Base-by-base conservation (phyloP, 139 green algal genomes). In the Limnomonas spitsbergensis region DNA sequence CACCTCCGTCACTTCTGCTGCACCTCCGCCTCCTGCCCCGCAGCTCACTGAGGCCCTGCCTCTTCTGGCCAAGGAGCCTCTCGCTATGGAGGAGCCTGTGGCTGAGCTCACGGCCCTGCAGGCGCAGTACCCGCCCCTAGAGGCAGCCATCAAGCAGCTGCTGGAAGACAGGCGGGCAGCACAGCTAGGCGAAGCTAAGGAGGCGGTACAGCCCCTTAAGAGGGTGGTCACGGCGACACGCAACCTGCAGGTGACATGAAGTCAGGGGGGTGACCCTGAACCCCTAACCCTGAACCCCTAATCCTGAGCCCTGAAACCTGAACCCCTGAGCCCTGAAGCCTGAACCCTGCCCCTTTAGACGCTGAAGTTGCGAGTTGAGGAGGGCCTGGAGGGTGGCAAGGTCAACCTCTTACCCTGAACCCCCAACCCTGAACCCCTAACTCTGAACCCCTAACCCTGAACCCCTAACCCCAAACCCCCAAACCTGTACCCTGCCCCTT, bases 191-290 rank as follows among this genome's bases (percentile, higher is more conserved):
- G 68, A 74, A 6, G 9, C 20, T 32, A 74, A 74, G 68, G 68
- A 74, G 35, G 35, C 36, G 27, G 36, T 74, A 32, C 29, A 42
- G 36, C 68, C 34, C 7, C 9, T 74, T 3, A 35, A 3, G 6
- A 61, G 20, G 14, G 36, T 74, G 9, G 68, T 32, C 29, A 9
- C 7, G 7, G 68, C 68, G 4, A 24, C 24, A 4, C 6, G 68
- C 6, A 74, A 74, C 35, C 36, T 74, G 68, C 68, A 74, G 68
- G 68, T 74, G 24, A 24, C 6, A n/a, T n/a, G n/a, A n/a, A n/a
- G n/a, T n/a, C n/a, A n/a, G n/a, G n/a, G n/a, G n/a, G n/a, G 42
- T 6, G 42, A 9, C 42, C 7, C 7, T 54, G 9, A 6, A 54
- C 7, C 7, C 42, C 6, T 6, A 54, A 9, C 42, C 42, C 9